Base-by-base conservation (phyloP, 306 rosid species). In the Ceratonia siliqua region DNA sequence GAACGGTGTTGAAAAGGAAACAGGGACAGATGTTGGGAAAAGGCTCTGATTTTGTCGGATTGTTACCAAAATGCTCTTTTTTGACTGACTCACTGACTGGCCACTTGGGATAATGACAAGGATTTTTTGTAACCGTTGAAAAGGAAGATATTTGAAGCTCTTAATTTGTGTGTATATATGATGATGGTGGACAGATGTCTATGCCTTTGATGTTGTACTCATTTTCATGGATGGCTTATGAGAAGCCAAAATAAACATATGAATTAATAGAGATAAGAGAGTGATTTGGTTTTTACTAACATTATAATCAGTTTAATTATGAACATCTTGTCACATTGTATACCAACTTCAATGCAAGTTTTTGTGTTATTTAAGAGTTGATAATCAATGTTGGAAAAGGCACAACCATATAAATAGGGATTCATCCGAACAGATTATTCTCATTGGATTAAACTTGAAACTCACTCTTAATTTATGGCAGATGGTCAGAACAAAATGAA, bases 31-130 rank as follows among this genome's bases (percentile, higher is more conserved):
- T 84, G 93, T 84, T 94, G 91, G 85, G 59, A 83, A 86, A 85
- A 67, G 90, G 63, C 79, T 78, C 82, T 82, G 93, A 87, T 87
- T 88, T 92, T 92, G 99, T 95, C 98, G 97, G 97, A 57, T 88
- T 86, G 59, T 75, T 78, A 76, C 73, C 70, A 56, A 78, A 86
- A 76, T 85, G 79, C 81, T 89, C 88, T 84, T 88, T 87, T 77
- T 84, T 81, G 86, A 81, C 88, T 82, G 89, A 82, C 87, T 76
- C 84, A 73, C 82, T 79, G 53, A 66, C 80, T 53, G 9, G 65
- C 75, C 81, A 65, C 77, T 78, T 64, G 58, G 68, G 78, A 86
- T 74, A 74, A 83, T 72, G 76, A 79, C 85, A 72, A 82, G 62
- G 62, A 63, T 66, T 62, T 75, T 74, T 83, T 82, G 83, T 42